Evolutionary conservation across 805 yeast species (phyloP), one percentile per base, ranked within the genome.

Genomic region (Metschnikowia gelsemii): DNA sequence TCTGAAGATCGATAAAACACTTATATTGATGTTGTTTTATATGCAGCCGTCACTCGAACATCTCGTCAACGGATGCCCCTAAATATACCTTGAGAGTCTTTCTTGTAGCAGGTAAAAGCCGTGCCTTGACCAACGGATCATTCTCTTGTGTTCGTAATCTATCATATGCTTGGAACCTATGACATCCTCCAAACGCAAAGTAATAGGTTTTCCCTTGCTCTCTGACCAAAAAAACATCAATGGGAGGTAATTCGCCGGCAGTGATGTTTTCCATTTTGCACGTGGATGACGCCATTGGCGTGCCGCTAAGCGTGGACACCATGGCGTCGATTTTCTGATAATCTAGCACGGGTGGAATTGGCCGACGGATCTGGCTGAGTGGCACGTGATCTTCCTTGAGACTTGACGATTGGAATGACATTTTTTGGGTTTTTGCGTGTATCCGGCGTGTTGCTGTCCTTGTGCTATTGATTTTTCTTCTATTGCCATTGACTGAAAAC

Each of bases 161-260:
- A 43, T 87, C 93, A 57, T 88, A 88, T 0, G 95, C 95, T 59
- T 87, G 95, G 51, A 87, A 83, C 47, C 96, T 63, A 57, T 87
- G 96, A 57, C 96, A 87, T 0, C 96, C 96, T 5, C 96, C 96
- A 63, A 87, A 87, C 1, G 90, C 95, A 62, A 85, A 87, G 56
- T 82, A 87, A 58, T 73, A 74, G 26, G 63, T 70, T 35, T 76
- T 63, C 1, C 87, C 91, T 6, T 74, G 59, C 30, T 83, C 84
- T 31, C 82, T 69, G 2, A 87, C 85, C 26, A 73, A 72, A 47
- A 87, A 63, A 0, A 87, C 88, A 60, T 87, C 96, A 12, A 88
- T 73, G 1, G 96, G 91, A 2, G 96, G 96, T 27, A 87, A 62
- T 50, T 82, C 84, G 2, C 89, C 89, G 6, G 81, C 30, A 1